Percentiles rank a stretch among this genome's conserved stretches.
These are phyloP conservation scores for Deinandra increscens DNA, from an alignment of 129 eudicot genomes.

Conservation along the genomic window DNA sequence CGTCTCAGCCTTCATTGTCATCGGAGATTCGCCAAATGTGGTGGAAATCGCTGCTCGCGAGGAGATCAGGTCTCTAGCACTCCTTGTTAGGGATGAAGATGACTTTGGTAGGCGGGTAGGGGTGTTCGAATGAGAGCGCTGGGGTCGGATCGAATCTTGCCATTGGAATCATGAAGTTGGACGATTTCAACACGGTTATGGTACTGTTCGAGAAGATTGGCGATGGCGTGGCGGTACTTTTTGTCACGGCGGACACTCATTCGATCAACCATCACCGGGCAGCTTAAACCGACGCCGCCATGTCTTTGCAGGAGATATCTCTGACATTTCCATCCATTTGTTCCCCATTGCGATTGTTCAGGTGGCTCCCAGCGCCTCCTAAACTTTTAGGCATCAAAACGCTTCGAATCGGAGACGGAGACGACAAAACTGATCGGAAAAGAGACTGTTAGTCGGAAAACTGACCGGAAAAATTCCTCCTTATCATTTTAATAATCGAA, in stretches of 20 bases:
- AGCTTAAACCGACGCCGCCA: too few species aligned
- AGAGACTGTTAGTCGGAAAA: too few species aligned
- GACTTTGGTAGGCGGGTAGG: constrained; percentile 85
- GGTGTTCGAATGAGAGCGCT: constrained; percentile 73
- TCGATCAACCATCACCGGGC: too few species aligned
- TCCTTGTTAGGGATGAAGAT: constrained; percentile 89
- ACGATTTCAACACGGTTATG: constrained; percentile 89
- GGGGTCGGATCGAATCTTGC: constrained; percentile 87
- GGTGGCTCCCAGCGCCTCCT: too few species aligned
- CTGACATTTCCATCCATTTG: too few species aligned
- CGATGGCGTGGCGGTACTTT: constrained; percentile 85
- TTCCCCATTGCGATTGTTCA: too few species aligned
- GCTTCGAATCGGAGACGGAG: too few species aligned
- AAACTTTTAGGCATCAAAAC: too few species aligned
- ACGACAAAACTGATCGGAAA: too few species aligned
- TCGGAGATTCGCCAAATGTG: constrained; percentile 70
- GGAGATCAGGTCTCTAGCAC: constrained; percentile 80
- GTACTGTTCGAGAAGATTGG: constrained; percentile 74
- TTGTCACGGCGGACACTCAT: constrained; percentile 95
- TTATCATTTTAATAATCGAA: too few species aligned
- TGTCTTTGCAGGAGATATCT: too few species aligned
- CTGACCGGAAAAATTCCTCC: too few species aligned
- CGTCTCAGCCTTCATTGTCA: constrained; percentile 35
- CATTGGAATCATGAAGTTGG: constrained; percentile 85
- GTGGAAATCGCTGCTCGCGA: constrained; percentile 82